Conservation (phyloP, 2,329 filamentous ascomycete genomes). For the Aspergillus ochraceus region DNA sequence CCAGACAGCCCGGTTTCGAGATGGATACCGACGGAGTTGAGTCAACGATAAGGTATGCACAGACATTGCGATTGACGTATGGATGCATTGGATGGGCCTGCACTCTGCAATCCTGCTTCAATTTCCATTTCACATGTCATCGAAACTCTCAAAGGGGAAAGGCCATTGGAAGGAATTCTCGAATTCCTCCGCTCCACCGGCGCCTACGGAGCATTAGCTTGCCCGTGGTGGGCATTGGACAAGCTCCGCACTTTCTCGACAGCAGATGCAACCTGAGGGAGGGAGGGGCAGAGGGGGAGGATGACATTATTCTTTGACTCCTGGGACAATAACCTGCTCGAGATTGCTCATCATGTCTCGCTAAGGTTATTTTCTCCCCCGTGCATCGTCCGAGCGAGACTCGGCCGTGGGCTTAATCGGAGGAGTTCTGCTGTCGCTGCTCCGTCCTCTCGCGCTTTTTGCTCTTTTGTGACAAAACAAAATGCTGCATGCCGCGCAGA, state of each 20-base stretch:
- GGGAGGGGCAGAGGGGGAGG: not conserved
- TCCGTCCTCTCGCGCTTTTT: not conserved
- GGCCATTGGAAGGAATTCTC: constrained; percentile 6
- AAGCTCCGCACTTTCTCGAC: constrained; percentile 6
- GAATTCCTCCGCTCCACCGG: constrained; percentile 9
- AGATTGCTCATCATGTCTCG: not conserved
- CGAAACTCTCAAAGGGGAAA: not conserved
- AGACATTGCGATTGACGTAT: constrained; percentile 3
- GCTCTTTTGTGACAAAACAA: constrained; percentile 2
- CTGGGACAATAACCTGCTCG: constrained; percentile 1
- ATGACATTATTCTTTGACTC: not conserved
- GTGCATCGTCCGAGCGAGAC: not conserved
- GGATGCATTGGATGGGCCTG: not conserved
- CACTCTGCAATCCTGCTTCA: constrained; percentile 2
- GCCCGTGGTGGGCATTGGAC: not conserved
- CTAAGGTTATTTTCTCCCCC: constrained; percentile 1
- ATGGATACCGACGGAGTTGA: not conserved
- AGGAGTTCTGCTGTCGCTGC: not conserved
- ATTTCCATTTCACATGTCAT: constrained; percentile 12
- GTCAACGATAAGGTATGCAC: constrained; percentile 13
- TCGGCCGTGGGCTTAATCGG: too few relatives aligned
- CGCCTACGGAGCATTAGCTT: not conserved
- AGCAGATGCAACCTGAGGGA: constrained; percentile 6
- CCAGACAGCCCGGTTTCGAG: not conserved
- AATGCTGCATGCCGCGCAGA: constrained; percentile 13